Percentiles rank a stretch among this genome's conserved stretches.
These are phyloP conservation scores for Marasmius fiardii DNA, from an alignment of 1,284 basidiomycete genomes.

Conservation along the genomic window DNA sequence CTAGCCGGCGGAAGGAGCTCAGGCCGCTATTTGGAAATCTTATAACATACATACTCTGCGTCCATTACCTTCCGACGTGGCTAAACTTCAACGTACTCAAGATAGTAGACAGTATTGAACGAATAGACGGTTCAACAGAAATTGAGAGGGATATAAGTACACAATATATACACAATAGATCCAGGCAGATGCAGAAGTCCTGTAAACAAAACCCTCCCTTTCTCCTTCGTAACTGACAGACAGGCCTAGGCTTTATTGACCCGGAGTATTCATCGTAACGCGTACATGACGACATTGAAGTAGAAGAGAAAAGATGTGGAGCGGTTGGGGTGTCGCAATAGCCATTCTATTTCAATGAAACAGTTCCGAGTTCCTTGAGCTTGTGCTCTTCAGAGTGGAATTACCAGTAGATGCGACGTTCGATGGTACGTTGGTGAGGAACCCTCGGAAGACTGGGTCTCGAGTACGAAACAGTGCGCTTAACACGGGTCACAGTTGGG, in stretches of 20 bases:
- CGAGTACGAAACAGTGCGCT: conserved; percentile 60
- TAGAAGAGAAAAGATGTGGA: not conserved
- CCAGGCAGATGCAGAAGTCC: not conserved
- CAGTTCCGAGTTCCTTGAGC: not conserved
- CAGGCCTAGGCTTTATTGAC: not conserved
- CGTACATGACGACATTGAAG: too few relatives aligned
- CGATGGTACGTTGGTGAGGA: not conserved
- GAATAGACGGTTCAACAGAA: not conserved
- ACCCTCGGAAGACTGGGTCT: conserved; percentile 27
- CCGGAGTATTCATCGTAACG: not conserved
- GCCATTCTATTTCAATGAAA: not conserved
- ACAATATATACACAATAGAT: conserved; percentile 3
- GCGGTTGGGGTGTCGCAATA: not conserved
- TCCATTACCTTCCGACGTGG: too few relatives aligned
- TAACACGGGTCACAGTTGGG: conserved; percentile 69
- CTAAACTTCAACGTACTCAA: too few relatives aligned
- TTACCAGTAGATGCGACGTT: conserved; percentile 5
- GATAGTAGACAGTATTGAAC: not conserved
- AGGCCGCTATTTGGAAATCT: too few relatives aligned
- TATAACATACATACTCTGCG: too few relatives aligned
- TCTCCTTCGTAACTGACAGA: not conserved
- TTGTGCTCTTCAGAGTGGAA: too few relatives aligned
- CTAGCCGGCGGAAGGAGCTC: too few relatives aligned
- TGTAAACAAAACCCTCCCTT: not conserved
- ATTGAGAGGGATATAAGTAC: not conserved